A percentile compares a stretch with the other conserved stretches of the same genome.
These are phyloP conservation scores for Annona cherimola DNA, from an alignment of 164 flowering plant genomes.

Conservation along the genomic window DNA sequence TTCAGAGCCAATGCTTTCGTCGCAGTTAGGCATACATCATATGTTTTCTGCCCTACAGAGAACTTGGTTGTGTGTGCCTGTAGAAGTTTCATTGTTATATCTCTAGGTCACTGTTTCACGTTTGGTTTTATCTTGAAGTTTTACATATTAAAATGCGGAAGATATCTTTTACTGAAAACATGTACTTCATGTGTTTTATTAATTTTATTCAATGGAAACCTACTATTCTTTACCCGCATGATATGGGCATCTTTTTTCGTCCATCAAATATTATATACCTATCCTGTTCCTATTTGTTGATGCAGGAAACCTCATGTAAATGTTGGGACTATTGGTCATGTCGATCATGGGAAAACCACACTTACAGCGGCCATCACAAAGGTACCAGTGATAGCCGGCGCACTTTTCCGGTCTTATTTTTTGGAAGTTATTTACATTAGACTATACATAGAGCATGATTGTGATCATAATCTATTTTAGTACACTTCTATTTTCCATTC, in stretches of 20 bases:
- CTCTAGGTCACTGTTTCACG: not conserved
- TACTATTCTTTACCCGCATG: not conserved
- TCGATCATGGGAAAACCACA: constrained; percentile 98
- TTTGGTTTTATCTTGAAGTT: not conserved
- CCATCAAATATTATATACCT: not conserved
- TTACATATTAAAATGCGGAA: not conserved
- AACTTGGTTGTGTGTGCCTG: not conserved
- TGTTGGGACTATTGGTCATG: constrained; percentile 97
- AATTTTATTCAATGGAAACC: not conserved
- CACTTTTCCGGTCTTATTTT: not conserved
- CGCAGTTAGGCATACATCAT: not conserved
- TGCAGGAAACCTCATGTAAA: constrained; percentile 92
- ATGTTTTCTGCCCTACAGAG: not conserved
- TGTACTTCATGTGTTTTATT: not conserved
- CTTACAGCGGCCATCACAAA: constrained; percentile 94
- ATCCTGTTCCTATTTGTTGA: constrained; percentile 1
- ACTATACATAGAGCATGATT: not conserved
- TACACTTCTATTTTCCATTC: too few relatives aligned
- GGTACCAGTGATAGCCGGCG: constrained; percentile 31
- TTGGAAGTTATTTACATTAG: not conserved
- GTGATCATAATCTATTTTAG: not conserved
- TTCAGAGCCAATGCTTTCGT: not conserved
- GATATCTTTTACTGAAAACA: not conserved
- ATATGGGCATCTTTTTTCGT: not conserved
- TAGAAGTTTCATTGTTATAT: not conserved